A percentile compares a stretch with the other conserved stretches of the same genome.
phyloP scores from a whole-genome alignment of 352 stramenopile species.

The Phytopythium helicoides region DNA sequence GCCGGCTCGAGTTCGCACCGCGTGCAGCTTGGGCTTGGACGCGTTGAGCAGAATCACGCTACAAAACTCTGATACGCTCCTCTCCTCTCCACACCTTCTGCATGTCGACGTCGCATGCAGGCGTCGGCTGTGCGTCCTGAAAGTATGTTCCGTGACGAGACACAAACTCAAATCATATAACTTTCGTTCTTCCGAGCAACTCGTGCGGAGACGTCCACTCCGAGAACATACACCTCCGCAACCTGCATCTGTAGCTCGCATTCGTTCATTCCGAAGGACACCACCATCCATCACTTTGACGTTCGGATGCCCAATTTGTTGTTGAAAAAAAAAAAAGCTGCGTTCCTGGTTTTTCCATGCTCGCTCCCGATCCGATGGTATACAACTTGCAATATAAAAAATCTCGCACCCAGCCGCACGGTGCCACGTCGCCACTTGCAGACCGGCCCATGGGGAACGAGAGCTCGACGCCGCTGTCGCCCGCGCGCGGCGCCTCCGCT shows the following conservation, averaged over 20 bases:
- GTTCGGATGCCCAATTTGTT: no score
- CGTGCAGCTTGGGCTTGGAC: conserved; percentile 41
- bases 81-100: background rate
- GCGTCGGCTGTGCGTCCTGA: background rate
- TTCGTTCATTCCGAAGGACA: no score
- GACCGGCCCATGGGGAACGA: conserved; percentile 45
- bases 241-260: no score
- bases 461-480: conserved; percentile 30
- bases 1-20: conserved; percentile 45
- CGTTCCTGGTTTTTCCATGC: no score
- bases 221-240: conserved; percentile 60
- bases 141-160: conserved; percentile 65
- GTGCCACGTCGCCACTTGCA: no score
- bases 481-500: conserved; percentile 8
- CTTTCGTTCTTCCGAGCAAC: conserved; percentile 88
- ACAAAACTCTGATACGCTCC: conserved; percentile 49
- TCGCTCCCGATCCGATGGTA: no score
- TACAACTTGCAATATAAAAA: no score
- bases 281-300: no score
- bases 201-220: conserved; percentile 59
- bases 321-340: no score
- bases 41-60: conserved; percentile 86
- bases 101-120: background rate
- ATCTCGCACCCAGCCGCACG: no score
- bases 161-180: conserved; percentile 77